Conservation (phyloP, 805 yeast species). For the Metschnikowia noctiluminum region DNA sequence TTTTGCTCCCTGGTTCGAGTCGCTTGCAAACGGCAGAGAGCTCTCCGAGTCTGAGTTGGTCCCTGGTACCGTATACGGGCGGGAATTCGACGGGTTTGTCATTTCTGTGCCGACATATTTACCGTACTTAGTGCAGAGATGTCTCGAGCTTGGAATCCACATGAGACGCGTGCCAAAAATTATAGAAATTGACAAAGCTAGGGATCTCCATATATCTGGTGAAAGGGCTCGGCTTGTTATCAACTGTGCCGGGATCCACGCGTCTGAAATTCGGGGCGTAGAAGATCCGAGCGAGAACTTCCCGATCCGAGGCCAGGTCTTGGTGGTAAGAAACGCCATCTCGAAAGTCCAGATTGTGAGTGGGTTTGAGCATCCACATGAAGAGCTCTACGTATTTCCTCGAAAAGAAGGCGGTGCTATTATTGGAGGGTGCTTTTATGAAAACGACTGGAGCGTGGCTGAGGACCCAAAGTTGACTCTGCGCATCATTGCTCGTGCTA, state of each 20-base stretch:
- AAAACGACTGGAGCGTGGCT: constrained; percentile 11
- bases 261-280: constrained; percentile 44
- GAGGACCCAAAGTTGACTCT: constrained; percentile 43
- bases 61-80: constrained; percentile 43
- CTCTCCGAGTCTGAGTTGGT: constrained; percentile 37
- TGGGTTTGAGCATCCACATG: constrained; percentile 36
- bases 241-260: constrained; percentile 56
- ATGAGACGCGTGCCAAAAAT: constrained; percentile 41
- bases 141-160: constrained; percentile 45
- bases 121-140: constrained; percentile 46
- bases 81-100: constrained; percentile 50
- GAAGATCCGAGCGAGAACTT: constrained; percentile 37
- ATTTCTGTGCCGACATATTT: constrained; percentile 58
- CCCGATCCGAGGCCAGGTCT: constrained; percentile 61
- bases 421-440: constrained; percentile 51
- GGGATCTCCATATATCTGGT: constrained; percentile 12
- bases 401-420: constrained; percentile 61
- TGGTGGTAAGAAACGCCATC: constrained; percentile 46
- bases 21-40: constrained; percentile 36
- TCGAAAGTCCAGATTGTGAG: constrained; percentile 29
- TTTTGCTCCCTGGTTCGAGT: constrained; percentile 46
- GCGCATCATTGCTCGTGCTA: constrained; percentile 47
- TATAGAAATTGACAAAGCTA: constrained; percentile 48
- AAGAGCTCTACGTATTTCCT: constrained; percentile 61
- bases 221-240: constrained; percentile 45